Conservation (phyloP, 345 rosid species). For the Lepidium africanum region DNA sequence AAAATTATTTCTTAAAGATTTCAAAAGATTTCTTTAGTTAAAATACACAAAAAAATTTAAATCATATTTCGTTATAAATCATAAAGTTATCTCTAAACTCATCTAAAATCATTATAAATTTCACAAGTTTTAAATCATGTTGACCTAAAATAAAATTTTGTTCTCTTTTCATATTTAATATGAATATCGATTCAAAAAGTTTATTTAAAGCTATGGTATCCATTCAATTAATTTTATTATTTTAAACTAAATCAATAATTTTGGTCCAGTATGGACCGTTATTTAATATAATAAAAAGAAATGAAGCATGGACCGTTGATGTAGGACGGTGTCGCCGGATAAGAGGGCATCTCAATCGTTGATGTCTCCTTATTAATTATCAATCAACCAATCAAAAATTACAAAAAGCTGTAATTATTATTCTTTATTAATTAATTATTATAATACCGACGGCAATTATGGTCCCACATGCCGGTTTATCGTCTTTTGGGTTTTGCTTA, state of each 20-base stretch:
- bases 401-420: conserved; percentile 12
- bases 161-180: not conserved
- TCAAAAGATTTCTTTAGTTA: too few relatives aligned
- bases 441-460: conserved; percentile 21
- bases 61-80: too few relatives aligned
- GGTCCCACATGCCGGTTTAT: conserved; percentile 29
- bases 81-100: too few relatives aligned
- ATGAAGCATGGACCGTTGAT: conserved; percentile 26
- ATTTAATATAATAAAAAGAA: not conserved
- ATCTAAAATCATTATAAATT: too few relatives aligned
- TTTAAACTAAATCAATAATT: not conserved
- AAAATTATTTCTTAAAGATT: too few relatives aligned
- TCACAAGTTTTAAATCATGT: too few relatives aligned
- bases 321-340: conserved; percentile 24
- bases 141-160: too few relatives aligned
- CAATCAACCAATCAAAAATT: not conserved
- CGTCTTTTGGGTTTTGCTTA: not conserved
- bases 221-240: not conserved
- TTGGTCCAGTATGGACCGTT: not conserved
- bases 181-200: not conserved
- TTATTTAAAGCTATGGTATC: not conserved
- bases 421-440: conserved; percentile 3
- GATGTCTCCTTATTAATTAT: conserved; percentile 22
- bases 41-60: too few relatives aligned
- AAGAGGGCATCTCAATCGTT: conserved; percentile 26